These are phyloP conservation scores for Diaporthe ampelina DNA, from an alignment of 2,329 filamentous ascomycete species.

Conservation along the genomic window DNA sequence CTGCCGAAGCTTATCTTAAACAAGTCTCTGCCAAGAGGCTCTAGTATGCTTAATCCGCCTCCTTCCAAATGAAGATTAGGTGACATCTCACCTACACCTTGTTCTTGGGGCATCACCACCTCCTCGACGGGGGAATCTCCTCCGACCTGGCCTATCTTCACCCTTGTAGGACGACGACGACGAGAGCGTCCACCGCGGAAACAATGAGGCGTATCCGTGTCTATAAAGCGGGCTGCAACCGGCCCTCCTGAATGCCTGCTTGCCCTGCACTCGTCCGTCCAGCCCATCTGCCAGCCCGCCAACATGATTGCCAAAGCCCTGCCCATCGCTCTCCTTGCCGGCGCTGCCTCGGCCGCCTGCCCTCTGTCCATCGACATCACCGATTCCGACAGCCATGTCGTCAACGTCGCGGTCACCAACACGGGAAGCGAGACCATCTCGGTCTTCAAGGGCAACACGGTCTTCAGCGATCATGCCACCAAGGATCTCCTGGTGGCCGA, in stretches of 20 bases:
- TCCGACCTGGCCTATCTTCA: slow-evolving; percentile 11
- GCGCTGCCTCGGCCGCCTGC: slow-evolving; percentile 40
- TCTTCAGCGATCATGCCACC: slow-evolving; percentile 42
- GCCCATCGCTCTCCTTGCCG: slow-evolving; percentile 37
- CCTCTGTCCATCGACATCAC: slow-evolving; percentile 40
- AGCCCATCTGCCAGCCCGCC: background rate
- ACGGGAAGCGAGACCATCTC: slow-evolving; percentile 39
- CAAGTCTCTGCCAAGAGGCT: slow-evolving; percentile 9
- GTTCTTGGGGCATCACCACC: background rate
- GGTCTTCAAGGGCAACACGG: slow-evolving; percentile 43
- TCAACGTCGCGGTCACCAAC: slow-evolving; percentile 40
- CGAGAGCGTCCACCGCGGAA: no score
- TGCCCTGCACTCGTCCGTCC: background rate
- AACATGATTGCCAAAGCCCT: slow-evolving; percentile 38
- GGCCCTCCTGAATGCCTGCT: no score
- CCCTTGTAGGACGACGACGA: background rate
- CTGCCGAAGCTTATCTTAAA: slow-evolving; percentile 30
- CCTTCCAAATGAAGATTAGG: slow-evolving; percentile 20
- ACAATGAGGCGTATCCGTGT: no score
- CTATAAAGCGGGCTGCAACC: background rate
- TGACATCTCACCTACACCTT: background rate
- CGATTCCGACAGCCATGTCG: slow-evolving; percentile 35
- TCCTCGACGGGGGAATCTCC: slow-evolving; percentile 10
- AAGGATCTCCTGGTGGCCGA: slow-evolving; percentile 41
- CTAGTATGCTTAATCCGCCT: background rate